A percentile compares a stretch with the other conserved stretches of the same genome.
These are phyloP conservation scores for Talaromyces borbonicus DNA, from an alignment of 495 filamentous ascomycete genomes.

Conservation along the genomic window DNA sequence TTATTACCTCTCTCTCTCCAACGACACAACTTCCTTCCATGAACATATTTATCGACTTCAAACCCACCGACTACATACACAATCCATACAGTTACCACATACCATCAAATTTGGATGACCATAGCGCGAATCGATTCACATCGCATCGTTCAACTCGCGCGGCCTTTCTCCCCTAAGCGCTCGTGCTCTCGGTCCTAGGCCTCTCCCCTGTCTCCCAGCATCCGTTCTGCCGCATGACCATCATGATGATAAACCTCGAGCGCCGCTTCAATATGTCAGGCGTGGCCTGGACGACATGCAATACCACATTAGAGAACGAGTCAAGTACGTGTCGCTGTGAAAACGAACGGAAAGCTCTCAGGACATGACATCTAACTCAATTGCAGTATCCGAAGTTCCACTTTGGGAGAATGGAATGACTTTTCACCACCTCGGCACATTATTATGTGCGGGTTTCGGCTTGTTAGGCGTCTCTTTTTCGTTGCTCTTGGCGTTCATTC, in stretches of 20 bases:
- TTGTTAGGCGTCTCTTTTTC: constrained; percentile 34
- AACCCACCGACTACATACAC: neutral
- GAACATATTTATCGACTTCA: neutral
- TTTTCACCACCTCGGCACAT: constrained; percentile 38
- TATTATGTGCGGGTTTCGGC: constrained; percentile 39
- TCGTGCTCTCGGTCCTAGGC: no score
- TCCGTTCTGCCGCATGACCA: neutral
- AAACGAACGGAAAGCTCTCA: neutral
- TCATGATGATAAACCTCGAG: constrained; percentile 4
- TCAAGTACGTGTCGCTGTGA: constrained; percentile 22
- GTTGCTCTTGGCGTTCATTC: constrained; percentile 53
- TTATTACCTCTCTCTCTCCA: neutral
- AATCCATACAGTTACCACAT: neutral
- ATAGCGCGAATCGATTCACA: neutral
- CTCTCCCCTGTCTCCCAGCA: neutral
- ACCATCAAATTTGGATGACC: no score
- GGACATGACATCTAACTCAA: neutral
- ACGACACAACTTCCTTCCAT: neutral
- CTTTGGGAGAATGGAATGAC: constrained; percentile 40
- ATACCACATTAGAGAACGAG: constrained; percentile 36
- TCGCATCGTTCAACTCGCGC: neutral
- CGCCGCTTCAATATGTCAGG: constrained; percentile 2
- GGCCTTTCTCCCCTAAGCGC: neutral
- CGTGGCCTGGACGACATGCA: constrained; percentile 43
- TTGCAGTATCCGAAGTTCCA: constrained; percentile 31